Base-by-base conservation (phyloP, 495 filamentous ascomycete species). In the Lasiosphaeria hispida region DNA sequence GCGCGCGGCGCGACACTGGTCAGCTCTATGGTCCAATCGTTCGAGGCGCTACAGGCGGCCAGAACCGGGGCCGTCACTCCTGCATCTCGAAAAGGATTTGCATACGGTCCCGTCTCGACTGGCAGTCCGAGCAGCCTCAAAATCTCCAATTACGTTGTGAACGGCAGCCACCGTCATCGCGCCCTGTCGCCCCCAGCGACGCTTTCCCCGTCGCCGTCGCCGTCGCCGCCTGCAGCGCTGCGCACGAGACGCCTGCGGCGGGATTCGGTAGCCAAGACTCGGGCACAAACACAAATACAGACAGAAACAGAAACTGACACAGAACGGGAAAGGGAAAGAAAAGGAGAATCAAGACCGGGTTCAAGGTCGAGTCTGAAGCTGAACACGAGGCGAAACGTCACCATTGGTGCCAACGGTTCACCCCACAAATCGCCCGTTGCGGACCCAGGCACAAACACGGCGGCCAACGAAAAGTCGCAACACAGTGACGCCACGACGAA, bases 1-100 rank as follows among this genome's bases (percentile, higher is more conserved):
- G 30, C 55, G 19, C 53, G 59, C 42, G 54, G 64, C 60, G 41
- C 56, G 38, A 59, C 53, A 15, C 57, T 65, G 50, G 66, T 68
- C 59, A 63, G 58, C 65, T 49, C 60, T 43, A 65, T 64, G 65
- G 62, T 68, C 64, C 62, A 72, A 62, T 70, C 68, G 48, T 66
- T 65, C 41, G 66, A 69, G 54, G 63, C 68, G 38, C 33, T 69
- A 43, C 67, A 60, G 7, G 59, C 65, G 3, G 35, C 65, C 40
- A 62, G 44, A 33, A 48, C 62, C 18, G 47, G 23, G 23, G 23
- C 23, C 23, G 23, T 30, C 5, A 30, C 23, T 30, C 23, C 23
- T 30, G 23, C 5, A 30, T 30, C 23, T 30, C 23, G 23, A 30
- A 30, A 30, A 30, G 23, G 11, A 43, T 58, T 49, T 30, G 63